Conservation (phyloP, 1,139 yeast species). For the Hemisphaericaspora subhashii region DNA sequence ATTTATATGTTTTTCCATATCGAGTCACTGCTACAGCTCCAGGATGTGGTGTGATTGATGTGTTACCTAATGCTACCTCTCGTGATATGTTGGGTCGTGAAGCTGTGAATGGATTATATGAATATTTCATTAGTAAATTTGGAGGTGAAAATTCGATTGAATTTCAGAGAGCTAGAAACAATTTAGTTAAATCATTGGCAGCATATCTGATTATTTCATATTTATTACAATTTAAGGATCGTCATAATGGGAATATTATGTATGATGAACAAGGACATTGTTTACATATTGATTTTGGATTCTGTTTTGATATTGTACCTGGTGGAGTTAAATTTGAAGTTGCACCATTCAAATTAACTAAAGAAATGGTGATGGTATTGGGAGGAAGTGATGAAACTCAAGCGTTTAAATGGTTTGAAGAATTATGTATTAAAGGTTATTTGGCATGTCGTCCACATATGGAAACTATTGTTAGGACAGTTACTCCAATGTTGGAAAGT, state of each 20-base stretch:
- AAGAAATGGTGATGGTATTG: constrained; percentile 94
- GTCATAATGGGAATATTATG: constrained; percentile 99
- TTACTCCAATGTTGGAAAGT: constrained; percentile 89
- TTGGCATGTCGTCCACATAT: constrained; percentile 87
- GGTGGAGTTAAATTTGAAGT: constrained; percentile 98
- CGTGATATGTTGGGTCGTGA: constrained; percentile 99
- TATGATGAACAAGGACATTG: constrained; percentile 95
- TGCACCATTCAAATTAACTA: constrained; percentile 94
- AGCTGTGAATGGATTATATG: constrained; percentile 95
- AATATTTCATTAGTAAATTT: constrained; percentile 86
- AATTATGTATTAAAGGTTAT: constrained; percentile 89
- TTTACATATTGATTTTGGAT: constrained; percentile 95
- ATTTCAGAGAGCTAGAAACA: constrained; percentile 87
- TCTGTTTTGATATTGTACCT: constrained; percentile 97
- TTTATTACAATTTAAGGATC: constrained; percentile 89
- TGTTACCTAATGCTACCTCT: constrained; percentile 88
- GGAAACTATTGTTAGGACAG: constrained; percentile 83
- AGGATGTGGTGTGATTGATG: constrained; percentile 98
- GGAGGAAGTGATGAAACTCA: constrained; percentile 87
- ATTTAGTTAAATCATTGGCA: constrained; percentile 90
- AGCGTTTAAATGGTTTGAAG: constrained; percentile 93
- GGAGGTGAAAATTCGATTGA: constrained; percentile 91
- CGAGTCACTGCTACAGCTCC: constrained; percentile 98
- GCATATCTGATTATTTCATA: constrained; percentile 95
- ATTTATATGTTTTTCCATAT: constrained; percentile 87